Conservation (phyloP, 2,329 filamentous ascomycete species). For the Hymenoscyphus infarciens region DNA sequence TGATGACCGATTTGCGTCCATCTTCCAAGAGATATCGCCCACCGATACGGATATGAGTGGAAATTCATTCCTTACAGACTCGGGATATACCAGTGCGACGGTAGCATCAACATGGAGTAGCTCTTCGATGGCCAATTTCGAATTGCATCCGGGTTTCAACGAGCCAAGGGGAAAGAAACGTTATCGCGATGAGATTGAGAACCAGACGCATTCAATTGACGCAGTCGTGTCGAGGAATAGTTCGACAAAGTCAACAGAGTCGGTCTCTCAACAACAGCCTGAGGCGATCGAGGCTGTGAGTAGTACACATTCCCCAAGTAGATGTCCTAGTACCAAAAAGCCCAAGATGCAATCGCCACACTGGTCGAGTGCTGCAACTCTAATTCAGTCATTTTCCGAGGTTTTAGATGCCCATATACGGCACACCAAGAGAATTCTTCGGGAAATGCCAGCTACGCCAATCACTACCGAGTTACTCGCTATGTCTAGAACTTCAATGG, state of each 20-base stretch:
- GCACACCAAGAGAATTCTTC: slow-evolving; percentile 24
- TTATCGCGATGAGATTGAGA: slow-evolving; percentile 10
- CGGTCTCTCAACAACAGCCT: not conserved
- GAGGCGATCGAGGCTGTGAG: slow-evolving; percentile 4
- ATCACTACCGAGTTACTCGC: slow-evolving; percentile 24
- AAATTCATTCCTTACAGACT: slow-evolving; percentile 26
- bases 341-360: slow-evolving; percentile 21
- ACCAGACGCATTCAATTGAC: slow-evolving; percentile 9
- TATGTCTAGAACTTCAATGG: slow-evolving; percentile 26
- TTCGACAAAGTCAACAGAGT: slow-evolving; percentile 4
- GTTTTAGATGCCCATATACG: slow-evolving; percentile 27
- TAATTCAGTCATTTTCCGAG: slow-evolving; percentile 27
- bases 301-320: slow-evolving; percentile 19
- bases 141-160: slow-evolving; percentile 18
- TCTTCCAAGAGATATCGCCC: slow-evolving; percentile 14
- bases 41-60: slow-evolving; percentile 24
- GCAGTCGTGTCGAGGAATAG: slow-evolving; percentile 5
- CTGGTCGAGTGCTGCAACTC: slow-evolving; percentile 20
- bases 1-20: slow-evolving; percentile 11
- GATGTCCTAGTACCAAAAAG: slow-evolving; percentile 20
- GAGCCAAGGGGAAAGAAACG: slow-evolving; percentile 19
- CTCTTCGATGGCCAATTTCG: slow-evolving; percentile 14
- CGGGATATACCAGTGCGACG: slow-evolving; percentile 28
- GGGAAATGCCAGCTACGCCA: slow-evolving; percentile 18
- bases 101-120: slow-evolving; percentile 14